A percentile compares a stretch with the other conserved stretches of the same genome.
These are phyloP conservation scores for Medicago lupulina DNA, from an alignment of 306 rosid genomes.

Conservation along the genomic window DNA sequence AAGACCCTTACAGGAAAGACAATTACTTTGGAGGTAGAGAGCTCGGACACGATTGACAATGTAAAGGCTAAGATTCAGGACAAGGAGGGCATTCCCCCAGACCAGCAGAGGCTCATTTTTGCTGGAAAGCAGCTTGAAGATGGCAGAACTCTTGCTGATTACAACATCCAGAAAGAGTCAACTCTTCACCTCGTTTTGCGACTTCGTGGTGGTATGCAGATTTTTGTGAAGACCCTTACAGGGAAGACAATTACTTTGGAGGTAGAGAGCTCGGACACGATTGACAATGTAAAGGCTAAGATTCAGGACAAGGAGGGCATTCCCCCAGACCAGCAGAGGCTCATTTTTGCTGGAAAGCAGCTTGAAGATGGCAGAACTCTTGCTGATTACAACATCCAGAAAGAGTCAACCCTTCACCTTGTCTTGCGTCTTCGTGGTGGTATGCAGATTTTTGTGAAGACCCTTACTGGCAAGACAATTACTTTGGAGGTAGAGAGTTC, in stretches of 20 bases:
- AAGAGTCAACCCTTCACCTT: slow-evolving; percentile 30
- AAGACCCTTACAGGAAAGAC: slow-evolving; percentile 38
- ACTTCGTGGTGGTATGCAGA: slow-evolving; percentile 39
- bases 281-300: slow-evolving; percentile 36
- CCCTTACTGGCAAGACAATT: slow-evolving; percentile 33
- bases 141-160: slow-evolving; percentile 39
- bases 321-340: slow-evolving; percentile 39
- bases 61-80: slow-evolving; percentile 39
- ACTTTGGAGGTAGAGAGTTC: slow-evolving; percentile 43
- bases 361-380: slow-evolving; percentile 39
- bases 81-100: slow-evolving; percentile 43
- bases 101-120: slow-evolving; percentile 39
- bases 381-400: slow-evolving; percentile 41
- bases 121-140: slow-evolving; percentile 40
- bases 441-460: slow-evolving; percentile 40
- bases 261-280: slow-evolving; percentile 40
- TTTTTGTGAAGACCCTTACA: slow-evolving; percentile 30
- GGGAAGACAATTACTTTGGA: slow-evolving; percentile 40
- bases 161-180: slow-evolving; percentile 40
- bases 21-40: slow-evolving; percentile 38
- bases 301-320: slow-evolving; percentile 41
- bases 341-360: slow-evolving; percentile 42
- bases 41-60: slow-evolving; percentile 42
- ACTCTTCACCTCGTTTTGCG: slow-evolving; percentile 37
- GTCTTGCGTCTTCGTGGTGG: slow-evolving; percentile 41